Evolutionary conservation across 2,329 filamentous ascomycete genomes (phyloP).

Genomic region (Aspergillus unguis): DNA sequence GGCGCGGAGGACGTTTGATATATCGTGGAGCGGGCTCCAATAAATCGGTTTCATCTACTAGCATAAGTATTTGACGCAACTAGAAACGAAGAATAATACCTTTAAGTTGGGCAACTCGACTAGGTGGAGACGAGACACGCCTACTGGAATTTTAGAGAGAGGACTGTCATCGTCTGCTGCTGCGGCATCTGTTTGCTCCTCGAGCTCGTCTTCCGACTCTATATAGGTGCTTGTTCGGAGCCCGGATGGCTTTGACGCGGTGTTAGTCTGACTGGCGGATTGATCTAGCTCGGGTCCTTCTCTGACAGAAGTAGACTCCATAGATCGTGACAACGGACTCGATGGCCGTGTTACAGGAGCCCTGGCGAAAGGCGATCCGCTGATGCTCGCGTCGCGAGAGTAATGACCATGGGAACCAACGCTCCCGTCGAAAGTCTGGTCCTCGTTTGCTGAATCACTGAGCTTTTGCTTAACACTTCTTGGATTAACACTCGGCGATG

Average conservation of each 20-base stretch:
- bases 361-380: slow-evolving; percentile 49
- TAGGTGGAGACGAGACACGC: slow-evolving; percentile 82
- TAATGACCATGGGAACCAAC: slow-evolving; percentile 24
- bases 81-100: slow-evolving; percentile 19
- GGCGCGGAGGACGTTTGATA: slow-evolving; percentile 74
- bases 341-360: slow-evolving; percentile 33
- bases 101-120: slow-evolving; percentile 74
- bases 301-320: slow-evolving; percentile 26
- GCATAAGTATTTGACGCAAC: slow-evolving; percentile 7
- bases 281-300: slow-evolving; percentile 23
- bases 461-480: slow-evolving; percentile 29
- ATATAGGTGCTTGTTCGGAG: slow-evolving; percentile 26
- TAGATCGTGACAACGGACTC: slow-evolving; percentile 29
- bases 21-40: slow-evolving; percentile 90
- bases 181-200: slow-evolving; percentile 14
- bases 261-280: slow-evolving; percentile 13
- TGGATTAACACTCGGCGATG: slow-evolving; percentile 28
- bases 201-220: slow-evolving; percentile 12
- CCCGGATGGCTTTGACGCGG: slow-evolving; percentile 25
- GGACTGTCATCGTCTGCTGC: slow-evolving; percentile 20
- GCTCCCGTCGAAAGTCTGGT: slow-evolving; percentile 19
- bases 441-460: slow-evolving; percentile 25
- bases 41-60: slow-evolving; percentile 90
- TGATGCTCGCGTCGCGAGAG: slow-evolving; percentile 41
- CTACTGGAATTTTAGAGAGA: slow-evolving; percentile 69